phyloP scores from a whole-genome alignment of 495 filamentous ascomycete genomes.

The Talaromyces nanjingensis region DNA sequence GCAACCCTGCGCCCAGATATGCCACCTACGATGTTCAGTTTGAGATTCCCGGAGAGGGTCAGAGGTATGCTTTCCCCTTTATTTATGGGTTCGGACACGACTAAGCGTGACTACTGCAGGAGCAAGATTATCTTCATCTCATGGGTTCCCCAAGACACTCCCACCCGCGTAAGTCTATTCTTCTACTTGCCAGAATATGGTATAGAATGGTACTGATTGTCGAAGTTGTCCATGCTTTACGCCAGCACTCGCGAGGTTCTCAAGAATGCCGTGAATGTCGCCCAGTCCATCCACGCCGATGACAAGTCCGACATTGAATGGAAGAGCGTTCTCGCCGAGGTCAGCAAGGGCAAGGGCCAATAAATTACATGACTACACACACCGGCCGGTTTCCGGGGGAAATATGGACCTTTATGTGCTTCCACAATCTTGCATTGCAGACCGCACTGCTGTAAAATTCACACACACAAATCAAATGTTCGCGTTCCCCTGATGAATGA shows the following conservation, averaged over 20 bases:
- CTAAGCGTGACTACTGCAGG: conserved; percentile 35
- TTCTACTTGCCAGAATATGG: background rate
- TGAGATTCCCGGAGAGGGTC: conserved; percentile 73
- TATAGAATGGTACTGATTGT: conserved; percentile 17
- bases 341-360: conserved; percentile 65
- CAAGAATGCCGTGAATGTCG: conserved; percentile 77
- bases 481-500: background rate
- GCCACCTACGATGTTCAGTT: conserved; percentile 93
- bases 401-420: background rate
- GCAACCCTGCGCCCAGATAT: conserved; percentile 66
- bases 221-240: conserved; percentile 77
- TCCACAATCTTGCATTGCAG: conserved; percentile 1
- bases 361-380: conserved; percentile 19
- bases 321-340: conserved; percentile 66
- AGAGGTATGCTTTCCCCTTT: conserved; percentile 48
- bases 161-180: conserved; percentile 67
- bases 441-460: background rate
- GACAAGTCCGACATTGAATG: conserved; percentile 85
- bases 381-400: conserved; percentile 1
- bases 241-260: conserved; percentile 89
- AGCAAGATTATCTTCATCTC: conserved; percentile 95
- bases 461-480: background rate
- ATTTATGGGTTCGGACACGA: background rate
- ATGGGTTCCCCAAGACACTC: conserved; percentile 83
- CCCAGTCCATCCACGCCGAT: conserved; percentile 85